Evolutionary conservation across 192 early-diverging fungal species (phyloP), one percentile per base, ranked within the genome.

Genomic region (Coemansia javaensis): DNA sequence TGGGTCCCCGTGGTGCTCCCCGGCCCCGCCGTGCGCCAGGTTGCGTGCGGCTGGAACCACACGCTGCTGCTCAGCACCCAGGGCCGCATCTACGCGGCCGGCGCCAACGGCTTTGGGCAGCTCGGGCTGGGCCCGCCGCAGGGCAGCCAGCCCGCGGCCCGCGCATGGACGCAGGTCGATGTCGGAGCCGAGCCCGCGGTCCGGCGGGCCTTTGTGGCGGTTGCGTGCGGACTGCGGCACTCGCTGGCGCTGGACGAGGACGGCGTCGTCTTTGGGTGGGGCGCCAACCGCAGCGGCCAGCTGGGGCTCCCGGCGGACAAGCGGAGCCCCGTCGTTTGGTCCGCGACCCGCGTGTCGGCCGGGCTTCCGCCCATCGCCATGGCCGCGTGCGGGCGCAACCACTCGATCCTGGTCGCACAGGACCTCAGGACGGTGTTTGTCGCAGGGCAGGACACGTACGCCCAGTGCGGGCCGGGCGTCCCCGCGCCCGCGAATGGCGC

Each of bases 141-240:
- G 30, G 4, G 18, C 38, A 40, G 38, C n/a, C 10, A 13, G 10
- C 10, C 15, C 2, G 21, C 28, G 10, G 28, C 28, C 28, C 28
- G 9, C 9, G 5, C 28, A 30, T 3, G 42, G 35, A 36, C 12
- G n/a, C 54, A 32, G 10, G 43, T 44, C 3, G 28, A 35, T 24
- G 24, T 28, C 7, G 38, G 15, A 6, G 32, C 5, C 38, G 27
- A 9, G 0, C 27, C 15, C 7, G n/a, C 15, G 4, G 20, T 17
- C 2, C 20, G 6, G 35, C 49, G 32, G 2, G 32, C 55, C 22
- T 65, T 85, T 7, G 51, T 64, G 12, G 53, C 59, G 11, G 56
- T 90, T 20, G 77, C 69, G 6, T 84, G 82, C 49, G 87, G 87
- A 0, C 66, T 81, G 42, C 76, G 84, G 32, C 85, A 90, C 45